A percentile compares a stretch with the other conserved stretches of the same genome.
Conservation (phyloP, 352 stramenopile genomes). For the Globisporangium carolinianum region DNA sequence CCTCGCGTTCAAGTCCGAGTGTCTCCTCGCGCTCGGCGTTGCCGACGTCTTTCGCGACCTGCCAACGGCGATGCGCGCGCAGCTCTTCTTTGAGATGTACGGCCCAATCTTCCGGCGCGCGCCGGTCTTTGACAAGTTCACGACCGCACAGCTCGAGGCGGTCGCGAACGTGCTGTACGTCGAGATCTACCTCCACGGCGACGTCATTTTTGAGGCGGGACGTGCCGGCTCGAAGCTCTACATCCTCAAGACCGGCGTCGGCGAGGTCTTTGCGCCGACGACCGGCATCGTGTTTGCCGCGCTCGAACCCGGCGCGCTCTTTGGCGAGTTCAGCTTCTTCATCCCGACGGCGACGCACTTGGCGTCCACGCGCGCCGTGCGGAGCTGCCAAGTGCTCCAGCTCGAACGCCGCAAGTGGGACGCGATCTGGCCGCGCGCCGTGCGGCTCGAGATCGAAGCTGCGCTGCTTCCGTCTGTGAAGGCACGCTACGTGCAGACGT, state of each 20-base stretch:
- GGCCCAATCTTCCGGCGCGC: constrained; percentile 21
- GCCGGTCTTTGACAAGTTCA: constrained; percentile 30
- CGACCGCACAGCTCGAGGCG: constrained; percentile 36
- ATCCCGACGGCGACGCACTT: constrained; percentile 34
- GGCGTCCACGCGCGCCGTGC: constrained; percentile 35
- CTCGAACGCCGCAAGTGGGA: constrained; percentile 45
- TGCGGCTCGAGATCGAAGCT: constrained; percentile 33
- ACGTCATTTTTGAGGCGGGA: constrained; percentile 51
- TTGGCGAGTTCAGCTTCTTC: constrained; percentile 66
- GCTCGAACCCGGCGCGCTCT: constrained; percentile 24
- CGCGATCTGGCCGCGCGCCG: constrained; percentile 31
- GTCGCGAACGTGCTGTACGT: constrained; percentile 38
- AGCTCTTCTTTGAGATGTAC: constrained; percentile 58
- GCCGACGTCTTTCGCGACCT: constrained; percentile 39
- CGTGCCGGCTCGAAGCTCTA: constrained; percentile 33
- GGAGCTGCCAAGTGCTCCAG: constrained; percentile 57
- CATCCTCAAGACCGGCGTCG: constrained; percentile 41
- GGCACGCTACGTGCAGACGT: constrained; percentile 25
- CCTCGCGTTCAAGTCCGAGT: constrained; percentile 47
- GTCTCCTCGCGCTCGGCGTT: constrained; percentile 29
- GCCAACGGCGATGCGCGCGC: constrained; percentile 22
- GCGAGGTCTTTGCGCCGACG: constrained; percentile 31
- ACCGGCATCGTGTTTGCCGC: constrained; percentile 33
- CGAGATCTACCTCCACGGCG: constrained; percentile 57
- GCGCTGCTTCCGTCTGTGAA: constrained; percentile 28